A percentile compares a stretch with the other conserved stretches of the same genome.
phyloP scores from a whole-genome alignment of 2,329 filamentous ascomycete species.

The Talaromyces atroroseus region DNA sequence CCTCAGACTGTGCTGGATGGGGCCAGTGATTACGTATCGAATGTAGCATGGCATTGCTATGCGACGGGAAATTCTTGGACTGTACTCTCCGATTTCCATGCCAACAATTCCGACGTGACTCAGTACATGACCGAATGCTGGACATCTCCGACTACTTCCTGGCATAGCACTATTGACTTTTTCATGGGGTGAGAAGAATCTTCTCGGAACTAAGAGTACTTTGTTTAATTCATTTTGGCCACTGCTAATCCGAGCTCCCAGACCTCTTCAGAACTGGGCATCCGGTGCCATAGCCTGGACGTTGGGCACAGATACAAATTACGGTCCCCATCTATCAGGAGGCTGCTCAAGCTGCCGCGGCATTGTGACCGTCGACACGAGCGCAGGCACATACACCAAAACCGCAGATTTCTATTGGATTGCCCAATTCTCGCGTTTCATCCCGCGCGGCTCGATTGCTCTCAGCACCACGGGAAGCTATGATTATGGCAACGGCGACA shows the following conservation, averaged over 20 bases:
- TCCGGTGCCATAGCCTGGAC: slow-evolving; percentile 9
- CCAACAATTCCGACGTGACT: not conserved
- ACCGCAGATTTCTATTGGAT: slow-evolving; percentile 5
- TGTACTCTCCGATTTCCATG: slow-evolving; percentile 3
- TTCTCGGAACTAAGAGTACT: no score
- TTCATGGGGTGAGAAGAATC: slow-evolving; percentile 2
- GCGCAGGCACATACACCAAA: slow-evolving; percentile 4
- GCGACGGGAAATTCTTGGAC: not conserved
- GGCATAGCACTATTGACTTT: slow-evolving; percentile 7
- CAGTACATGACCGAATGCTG: slow-evolving; percentile 11
- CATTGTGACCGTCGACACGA: slow-evolving; percentile 1
- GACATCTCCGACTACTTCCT: slow-evolving; percentile 4
- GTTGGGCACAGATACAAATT: slow-evolving; percentile 1
- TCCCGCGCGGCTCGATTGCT: slow-evolving; percentile 22
- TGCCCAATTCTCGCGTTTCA: slow-evolving; percentile 5
- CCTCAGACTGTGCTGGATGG: slow-evolving; percentile 4
- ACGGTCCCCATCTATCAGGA: slow-evolving; percentile 6
- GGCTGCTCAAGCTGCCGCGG: slow-evolving; percentile 2
- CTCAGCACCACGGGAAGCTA: slow-evolving; percentile 43
- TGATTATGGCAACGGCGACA: slow-evolving; percentile 33
- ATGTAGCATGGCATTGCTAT: slow-evolving; percentile 8
- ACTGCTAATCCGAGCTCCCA: not conserved
- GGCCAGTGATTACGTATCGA: slow-evolving; percentile 1
- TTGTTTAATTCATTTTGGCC: no score
- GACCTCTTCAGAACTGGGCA: slow-evolving; percentile 7